A percentile compares a stretch with the other conserved stretches of the same genome.
phyloP scores from a whole-genome alignment of 768 basidiomycete species.

The Paxillus involutus region DNA sequence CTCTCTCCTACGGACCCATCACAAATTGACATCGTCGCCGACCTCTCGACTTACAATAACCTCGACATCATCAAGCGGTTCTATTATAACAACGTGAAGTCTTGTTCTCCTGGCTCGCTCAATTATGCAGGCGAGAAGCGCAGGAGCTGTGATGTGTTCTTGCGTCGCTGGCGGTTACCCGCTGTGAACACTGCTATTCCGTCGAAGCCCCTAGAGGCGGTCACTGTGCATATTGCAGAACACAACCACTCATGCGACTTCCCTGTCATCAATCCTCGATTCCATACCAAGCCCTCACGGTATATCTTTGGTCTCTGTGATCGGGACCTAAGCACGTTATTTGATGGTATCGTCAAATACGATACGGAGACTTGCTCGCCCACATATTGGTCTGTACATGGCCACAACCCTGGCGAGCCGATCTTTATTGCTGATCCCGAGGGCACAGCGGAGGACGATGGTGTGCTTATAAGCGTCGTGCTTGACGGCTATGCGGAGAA shows the following conservation, averaged over 20 bases:
- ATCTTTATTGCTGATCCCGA: constrained; percentile 36
- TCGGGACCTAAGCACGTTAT: constrained; percentile 30
- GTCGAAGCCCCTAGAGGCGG: constrained; percentile 15
- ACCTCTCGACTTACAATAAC: constrained; percentile 36
- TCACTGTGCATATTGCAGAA: constrained; percentile 20
- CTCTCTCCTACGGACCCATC: constrained; percentile 19
- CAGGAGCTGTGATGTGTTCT: constrained; percentile 16
- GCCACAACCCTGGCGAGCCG: constrained; percentile 36
- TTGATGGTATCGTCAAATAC: constrained; percentile 37
- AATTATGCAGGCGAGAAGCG: constrained; percentile 23
- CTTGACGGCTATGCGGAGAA: constrained; percentile 30
- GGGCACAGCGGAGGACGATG: constrained; percentile 33
- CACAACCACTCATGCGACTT: constrained; percentile 34
- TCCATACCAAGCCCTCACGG: constrained; percentile 31
- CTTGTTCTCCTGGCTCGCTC: constrained; percentile 24
- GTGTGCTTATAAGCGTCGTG: constrained; percentile 37
- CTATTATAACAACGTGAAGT: constrained; percentile 30
- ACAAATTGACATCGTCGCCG: constrained; percentile 34
- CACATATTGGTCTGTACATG: constrained; percentile 27
- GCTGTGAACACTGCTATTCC: constrained; percentile 19
- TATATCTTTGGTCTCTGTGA: constrained; percentile 33
- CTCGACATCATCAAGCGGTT: constrained; percentile 32
- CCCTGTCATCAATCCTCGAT: constrained; percentile 32
- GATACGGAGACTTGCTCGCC: constrained; percentile 25
- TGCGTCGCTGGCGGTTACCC: constrained; percentile 33